A percentile compares a stretch with the other conserved stretches of the same genome.
Conservation (phyloP, 495 filamentous ascomycete species). For the Hypomontagnella submonticulosa region DNA sequence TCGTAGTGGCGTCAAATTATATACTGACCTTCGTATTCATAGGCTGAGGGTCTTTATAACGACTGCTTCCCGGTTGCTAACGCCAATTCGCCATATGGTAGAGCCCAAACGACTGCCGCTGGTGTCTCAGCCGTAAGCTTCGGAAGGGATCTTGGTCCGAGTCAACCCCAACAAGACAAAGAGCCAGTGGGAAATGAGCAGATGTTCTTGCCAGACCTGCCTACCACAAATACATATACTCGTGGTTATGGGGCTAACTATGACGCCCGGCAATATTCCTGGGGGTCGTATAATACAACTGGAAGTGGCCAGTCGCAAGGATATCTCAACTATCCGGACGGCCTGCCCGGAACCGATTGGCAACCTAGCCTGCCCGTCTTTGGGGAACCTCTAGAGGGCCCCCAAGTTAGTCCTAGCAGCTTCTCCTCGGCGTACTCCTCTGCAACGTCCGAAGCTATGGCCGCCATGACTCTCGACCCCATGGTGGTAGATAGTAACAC, state of each 20-base stretch:
- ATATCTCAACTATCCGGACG: constrained; percentile 34
- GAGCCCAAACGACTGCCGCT: constrained; percentile 43
- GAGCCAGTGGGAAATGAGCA: constrained; percentile 41
- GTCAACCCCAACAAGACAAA: constrained; percentile 46
- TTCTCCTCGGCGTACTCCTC: constrained; percentile 42
- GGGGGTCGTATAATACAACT: constrained; percentile 25
- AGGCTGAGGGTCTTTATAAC: constrained; percentile 38
- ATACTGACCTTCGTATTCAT: constrained; percentile 35
- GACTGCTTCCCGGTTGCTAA: constrained; percentile 23
- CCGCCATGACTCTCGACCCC: constrained; percentile 42
- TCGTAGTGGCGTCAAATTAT: constrained; percentile 18
- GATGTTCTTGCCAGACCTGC: constrained; percentile 42
- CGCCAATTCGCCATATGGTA: constrained; percentile 32
- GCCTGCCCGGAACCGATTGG: constrained; percentile 22
- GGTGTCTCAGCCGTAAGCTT: constrained; percentile 47
- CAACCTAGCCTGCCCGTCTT: constrained; percentile 30
- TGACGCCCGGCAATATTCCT: constrained; percentile 28
- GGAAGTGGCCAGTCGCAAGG: constrained; percentile 1
- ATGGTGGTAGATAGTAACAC: constrained; percentile 19
- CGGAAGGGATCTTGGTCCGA: constrained; percentile 45
- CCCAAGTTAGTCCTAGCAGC: constrained; percentile 39
- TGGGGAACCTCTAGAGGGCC: constrained; percentile 36
- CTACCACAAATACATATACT: constrained; percentile 40
- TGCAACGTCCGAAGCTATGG: constrained; percentile 39
- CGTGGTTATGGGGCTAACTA: constrained; percentile 31